Evolutionary conservation across 805 yeast species (phyloP).

Genomic region (Brettanomyces custersianus): DNA sequence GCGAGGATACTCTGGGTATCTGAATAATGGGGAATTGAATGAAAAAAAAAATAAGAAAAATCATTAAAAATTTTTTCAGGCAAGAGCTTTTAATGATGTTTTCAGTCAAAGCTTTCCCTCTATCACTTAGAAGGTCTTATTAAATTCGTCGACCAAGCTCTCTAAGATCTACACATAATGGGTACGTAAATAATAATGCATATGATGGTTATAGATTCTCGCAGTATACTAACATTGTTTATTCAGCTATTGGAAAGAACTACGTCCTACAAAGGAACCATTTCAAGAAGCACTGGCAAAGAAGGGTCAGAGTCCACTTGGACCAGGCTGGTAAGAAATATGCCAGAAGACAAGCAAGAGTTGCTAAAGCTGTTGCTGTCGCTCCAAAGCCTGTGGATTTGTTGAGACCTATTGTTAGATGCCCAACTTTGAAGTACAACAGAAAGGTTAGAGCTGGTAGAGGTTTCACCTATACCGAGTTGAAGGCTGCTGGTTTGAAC

Average conservation of each 20-base stretch:
- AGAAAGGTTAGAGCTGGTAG: slow-evolving; percentile 99
- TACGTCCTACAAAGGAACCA: slow-evolving; percentile 98
- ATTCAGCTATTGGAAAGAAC: slow-evolving; percentile 93
- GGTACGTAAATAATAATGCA: slow-evolving; percentile 26
- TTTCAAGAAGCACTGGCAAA: slow-evolving; percentile 99
- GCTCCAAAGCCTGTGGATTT: slow-evolving; percentile 98
- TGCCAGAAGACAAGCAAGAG: slow-evolving; percentile 93
- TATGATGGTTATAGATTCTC: slow-evolving; percentile 1
- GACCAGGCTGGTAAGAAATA: slow-evolving; percentile 99
- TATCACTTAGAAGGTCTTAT: too few relatives aligned
- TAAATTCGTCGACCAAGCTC: neutral
- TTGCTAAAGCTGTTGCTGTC: slow-evolving; percentile 82
- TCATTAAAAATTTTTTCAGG: too few relatives aligned
- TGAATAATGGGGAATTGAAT: too few relatives aligned
- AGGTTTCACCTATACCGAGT: slow-evolving; percentile 97
- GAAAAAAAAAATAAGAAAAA: too few relatives aligned
- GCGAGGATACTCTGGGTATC: too few relatives aligned
- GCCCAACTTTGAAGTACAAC: slow-evolving; percentile 98
- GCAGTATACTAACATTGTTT: slow-evolving; percentile 13
- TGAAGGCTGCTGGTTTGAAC: slow-evolving; percentile 94
- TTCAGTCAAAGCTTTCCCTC: too few relatives aligned
- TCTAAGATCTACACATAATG: slow-evolving; percentile 22
- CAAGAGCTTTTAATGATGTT: too few relatives aligned
- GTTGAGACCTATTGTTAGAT: slow-evolving; percentile 96
- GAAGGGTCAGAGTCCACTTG: slow-evolving; percentile 98